phyloP scores from a whole-genome alignment of 257 asterid species.

The Solanum bulbocastanum region DNA sequence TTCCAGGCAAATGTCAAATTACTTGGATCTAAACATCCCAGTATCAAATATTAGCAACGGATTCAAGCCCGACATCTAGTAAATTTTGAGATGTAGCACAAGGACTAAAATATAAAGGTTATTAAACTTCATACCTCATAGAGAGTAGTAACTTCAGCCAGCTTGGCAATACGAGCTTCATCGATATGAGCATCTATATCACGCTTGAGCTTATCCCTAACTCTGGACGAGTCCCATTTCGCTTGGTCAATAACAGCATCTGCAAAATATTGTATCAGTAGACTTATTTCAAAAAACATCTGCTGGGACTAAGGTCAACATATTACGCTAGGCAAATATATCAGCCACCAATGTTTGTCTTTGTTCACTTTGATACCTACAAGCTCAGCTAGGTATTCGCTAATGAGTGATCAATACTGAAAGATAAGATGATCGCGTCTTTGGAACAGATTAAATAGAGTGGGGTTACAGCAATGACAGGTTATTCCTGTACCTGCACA shows the following conservation, averaged over 20 bases:
- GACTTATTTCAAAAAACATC: background rate
- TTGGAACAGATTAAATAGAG: background rate
- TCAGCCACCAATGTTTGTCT: background rate
- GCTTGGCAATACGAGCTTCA: constrained; percentile 58
- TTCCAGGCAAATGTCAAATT: background rate
- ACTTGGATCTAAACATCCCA: background rate
- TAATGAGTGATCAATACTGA: background rate
- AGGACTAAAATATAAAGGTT: background rate
- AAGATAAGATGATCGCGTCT: background rate
- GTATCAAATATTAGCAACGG: background rate
- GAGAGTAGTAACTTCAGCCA: constrained; percentile 55
- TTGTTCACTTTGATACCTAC: background rate
- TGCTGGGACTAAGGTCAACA: background rate
- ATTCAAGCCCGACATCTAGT: background rate
- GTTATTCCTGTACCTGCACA: constrained; percentile 47
- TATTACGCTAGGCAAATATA: background rate
- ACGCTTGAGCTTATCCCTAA: constrained; percentile 78
- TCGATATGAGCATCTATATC: constrained; percentile 77
- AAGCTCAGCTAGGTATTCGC: background rate
- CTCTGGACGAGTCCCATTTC: constrained; percentile 82
- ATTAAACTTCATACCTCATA: constrained; percentile 45
- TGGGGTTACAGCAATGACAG: background rate
- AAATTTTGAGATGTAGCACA: background rate
- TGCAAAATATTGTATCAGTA: constrained; percentile 10
- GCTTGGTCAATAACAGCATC: constrained; percentile 78